phyloP scores from a whole-genome alignment of 768 basidiomycete genomes.

The Sutorius australiensis region DNA sequence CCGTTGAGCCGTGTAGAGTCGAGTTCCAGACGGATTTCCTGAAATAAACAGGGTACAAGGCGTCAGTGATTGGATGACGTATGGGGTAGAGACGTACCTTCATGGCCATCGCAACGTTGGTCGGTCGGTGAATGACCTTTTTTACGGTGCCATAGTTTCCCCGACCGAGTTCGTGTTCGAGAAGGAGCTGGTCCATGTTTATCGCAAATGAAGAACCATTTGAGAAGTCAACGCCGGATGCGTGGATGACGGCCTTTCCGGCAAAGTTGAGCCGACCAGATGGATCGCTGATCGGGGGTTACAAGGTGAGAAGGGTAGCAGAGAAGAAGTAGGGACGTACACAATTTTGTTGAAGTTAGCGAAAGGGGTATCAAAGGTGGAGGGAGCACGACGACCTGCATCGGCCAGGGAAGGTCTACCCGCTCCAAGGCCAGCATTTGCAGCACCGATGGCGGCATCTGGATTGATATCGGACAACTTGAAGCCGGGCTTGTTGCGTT shows the following conservation, averaged over 20 bases:
- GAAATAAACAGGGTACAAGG: slow-evolving; percentile 5
- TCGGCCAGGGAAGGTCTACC: slow-evolving; percentile 55
- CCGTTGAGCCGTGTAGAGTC: slow-evolving; percentile 91
- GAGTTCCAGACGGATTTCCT: slow-evolving; percentile 98
- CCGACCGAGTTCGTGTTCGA: slow-evolving; percentile 90
- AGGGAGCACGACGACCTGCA: slow-evolving; percentile 33
- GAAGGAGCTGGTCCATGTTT: slow-evolving; percentile 89
- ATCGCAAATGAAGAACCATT: slow-evolving; percentile 89
- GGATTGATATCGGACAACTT: slow-evolving; percentile 62
- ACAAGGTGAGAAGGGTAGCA: slow-evolving; percentile 1
- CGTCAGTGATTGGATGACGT: slow-evolving; percentile 8
- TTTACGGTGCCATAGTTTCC: slow-evolving; percentile 99
- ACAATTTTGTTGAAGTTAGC: slow-evolving; percentile 92
- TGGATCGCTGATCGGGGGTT: slow-evolving; percentile 63
- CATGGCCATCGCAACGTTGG: slow-evolving; percentile 97
- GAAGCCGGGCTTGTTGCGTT: slow-evolving; percentile 51
- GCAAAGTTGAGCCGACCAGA: slow-evolving; percentile 93
- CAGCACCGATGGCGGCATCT: slow-evolving; percentile 48
- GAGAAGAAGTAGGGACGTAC: slow-evolving; percentile 45
- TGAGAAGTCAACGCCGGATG: slow-evolving; percentile 84
- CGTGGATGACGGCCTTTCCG: slow-evolving; percentile 90
- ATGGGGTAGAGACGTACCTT: slow-evolving; percentile 56
- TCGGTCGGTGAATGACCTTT: slow-evolving; percentile 90
- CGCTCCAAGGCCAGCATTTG: slow-evolving; percentile 66
- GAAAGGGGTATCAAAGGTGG: slow-evolving; percentile 72